Evolutionary conservation across 768 basidiomycete genomes (phyloP), one percentile per base, ranked within the genome.

Genomic region (Favolaschia claudopus): DNA sequence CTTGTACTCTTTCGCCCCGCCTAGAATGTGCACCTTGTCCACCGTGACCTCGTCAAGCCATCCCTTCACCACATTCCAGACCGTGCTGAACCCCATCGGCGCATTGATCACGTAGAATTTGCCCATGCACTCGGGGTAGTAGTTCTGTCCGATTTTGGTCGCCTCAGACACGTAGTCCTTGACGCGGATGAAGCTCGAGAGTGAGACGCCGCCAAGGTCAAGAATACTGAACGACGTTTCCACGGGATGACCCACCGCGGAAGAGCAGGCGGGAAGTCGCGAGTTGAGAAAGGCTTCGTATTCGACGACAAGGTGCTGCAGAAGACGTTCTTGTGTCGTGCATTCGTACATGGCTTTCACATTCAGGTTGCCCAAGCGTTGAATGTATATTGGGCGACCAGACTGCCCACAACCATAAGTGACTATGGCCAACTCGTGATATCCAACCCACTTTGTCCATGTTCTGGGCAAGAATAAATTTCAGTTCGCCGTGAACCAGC

Each of bases 81-180:
- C 90, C 38, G 89, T 84, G 47, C 85, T 84, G 80, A 99, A 99
- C 47, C 87, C 84, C 89, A 90, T 97, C 1, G 96, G 96, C 2
- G 94, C 92, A 70, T 99, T 98, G 84, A 97, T 91, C 83, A 99
- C 95, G 82, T 93, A 99, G 81, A 99, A 98, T 72, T 92, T 92
- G 79, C 96, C 96, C 96, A 98, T 93, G 65, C 49, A 40, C 74
- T 96, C 93, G 2, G 94, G 93, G 76, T 95, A 99, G 66, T 91
- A 82, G 79, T 98, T 86, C 74, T 97, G 95, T 15, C 94, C 93
- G 75, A 99, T 89, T 27, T 74, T 70, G 0, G 91, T 79, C 0
- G 95, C 92, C 15, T 83, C 75, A 52, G 80, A 82, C 40, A 99
- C 91, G 80, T 95, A 96, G 76, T 93, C 92, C 78, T 93, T 95